These are phyloP conservation scores for Torulaspora maleeae DNA, from an alignment of 805 yeast genomes.

Conservation along the genomic window DNA sequence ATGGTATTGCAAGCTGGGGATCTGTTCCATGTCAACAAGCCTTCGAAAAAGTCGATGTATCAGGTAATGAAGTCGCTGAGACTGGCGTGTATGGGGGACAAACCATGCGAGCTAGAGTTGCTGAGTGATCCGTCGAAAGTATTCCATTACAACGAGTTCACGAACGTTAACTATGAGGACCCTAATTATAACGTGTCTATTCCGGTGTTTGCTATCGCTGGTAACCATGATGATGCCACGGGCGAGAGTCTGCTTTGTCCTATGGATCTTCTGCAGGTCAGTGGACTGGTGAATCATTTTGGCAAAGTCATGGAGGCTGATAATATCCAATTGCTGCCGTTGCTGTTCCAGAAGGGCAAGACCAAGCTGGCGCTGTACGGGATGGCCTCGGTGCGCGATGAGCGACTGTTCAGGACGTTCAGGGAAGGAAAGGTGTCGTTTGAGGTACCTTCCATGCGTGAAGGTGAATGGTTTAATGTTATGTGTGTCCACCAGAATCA, in stretches of 20 bases:
- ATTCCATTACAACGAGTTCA: slow-evolving; percentile 55
- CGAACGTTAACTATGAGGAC: slow-evolving; percentile 81
- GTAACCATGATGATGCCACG: slow-evolving; percentile 95
- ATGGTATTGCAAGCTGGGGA: slow-evolving; percentile 92
- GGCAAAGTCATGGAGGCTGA: slow-evolving; percentile 79
- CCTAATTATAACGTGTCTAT: slow-evolving; percentile 82
- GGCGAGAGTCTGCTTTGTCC: slow-evolving; percentile 82
- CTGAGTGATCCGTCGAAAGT: slow-evolving; percentile 71
- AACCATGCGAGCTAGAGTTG: slow-evolving; percentile 79
- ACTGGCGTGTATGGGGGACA: slow-evolving; percentile 71
- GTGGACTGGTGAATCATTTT: slow-evolving; percentile 85
- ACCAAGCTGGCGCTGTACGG: slow-evolving; percentile 88
- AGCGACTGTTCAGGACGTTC: slow-evolving; percentile 75
- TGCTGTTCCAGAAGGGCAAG: slow-evolving; percentile 74
- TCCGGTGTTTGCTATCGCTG: slow-evolving; percentile 89
- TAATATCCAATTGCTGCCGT: slow-evolving; percentile 65
- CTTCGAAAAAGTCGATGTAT: slow-evolving; percentile 78
- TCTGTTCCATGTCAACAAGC: slow-evolving; percentile 84
- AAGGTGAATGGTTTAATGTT: slow-evolving; percentile 74
- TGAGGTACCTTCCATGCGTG: slow-evolving; percentile 55
- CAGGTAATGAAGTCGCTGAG: slow-evolving; percentile 74
- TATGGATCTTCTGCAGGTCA: slow-evolving; percentile 72
- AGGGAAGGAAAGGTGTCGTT: slow-evolving; percentile 76
- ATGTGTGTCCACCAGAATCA: slow-evolving; percentile 93
- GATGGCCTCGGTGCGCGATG: slow-evolving; percentile 83